phyloP scores from a whole-genome alignment of 2,329 filamentous ascomycete species.

The Diaporthe sp. region DNA sequence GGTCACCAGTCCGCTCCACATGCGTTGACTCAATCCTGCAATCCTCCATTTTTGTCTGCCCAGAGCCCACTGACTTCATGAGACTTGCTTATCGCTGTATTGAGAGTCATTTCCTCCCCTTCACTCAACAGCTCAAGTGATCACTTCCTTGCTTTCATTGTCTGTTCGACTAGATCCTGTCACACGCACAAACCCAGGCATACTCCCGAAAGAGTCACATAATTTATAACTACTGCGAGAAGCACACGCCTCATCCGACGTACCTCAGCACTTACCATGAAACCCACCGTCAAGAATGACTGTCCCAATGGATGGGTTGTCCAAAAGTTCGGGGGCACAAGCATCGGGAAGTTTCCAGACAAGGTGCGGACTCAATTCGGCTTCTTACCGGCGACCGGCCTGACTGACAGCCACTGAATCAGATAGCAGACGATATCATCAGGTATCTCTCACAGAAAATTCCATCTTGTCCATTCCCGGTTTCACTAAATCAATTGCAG shows the following conservation, averaged over 20 bases:
- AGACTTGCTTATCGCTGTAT: neutral
- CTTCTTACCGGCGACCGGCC: slow-evolving; percentile 17
- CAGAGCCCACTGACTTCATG: slow-evolving; percentile 6
- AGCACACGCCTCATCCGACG: neutral
- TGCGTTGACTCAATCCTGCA: slow-evolving; percentile 29
- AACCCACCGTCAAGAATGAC: slow-evolving; percentile 44
- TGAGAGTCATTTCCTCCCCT: neutral
- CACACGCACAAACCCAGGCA: neutral
- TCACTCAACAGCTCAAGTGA: neutral
- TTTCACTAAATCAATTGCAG: slow-evolving; percentile 51
- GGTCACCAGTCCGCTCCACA: slow-evolving; percentile 27
- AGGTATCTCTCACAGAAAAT: slow-evolving; percentile 55
- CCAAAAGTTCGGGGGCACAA: slow-evolving; percentile 96
- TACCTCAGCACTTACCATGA: slow-evolving; percentile 40
- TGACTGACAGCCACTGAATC: slow-evolving; percentile 36
- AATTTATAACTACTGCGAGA: neutral
- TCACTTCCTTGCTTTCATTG: neutral
- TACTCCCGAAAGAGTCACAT: neutral
- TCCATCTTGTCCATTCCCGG: slow-evolving; percentile 33
- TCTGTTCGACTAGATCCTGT: neutral
- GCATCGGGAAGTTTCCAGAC: slow-evolving; percentile 91
- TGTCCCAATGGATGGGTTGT: slow-evolving; percentile 78
- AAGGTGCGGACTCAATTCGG: slow-evolving; percentile 57
- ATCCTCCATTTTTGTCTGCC: slow-evolving; percentile 10
- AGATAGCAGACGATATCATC: slow-evolving; percentile 79